Evolutionary conservation across 768 basidiomycete genomes (phyloP).

Genomic region (Amanita subjunquillea): DNA sequence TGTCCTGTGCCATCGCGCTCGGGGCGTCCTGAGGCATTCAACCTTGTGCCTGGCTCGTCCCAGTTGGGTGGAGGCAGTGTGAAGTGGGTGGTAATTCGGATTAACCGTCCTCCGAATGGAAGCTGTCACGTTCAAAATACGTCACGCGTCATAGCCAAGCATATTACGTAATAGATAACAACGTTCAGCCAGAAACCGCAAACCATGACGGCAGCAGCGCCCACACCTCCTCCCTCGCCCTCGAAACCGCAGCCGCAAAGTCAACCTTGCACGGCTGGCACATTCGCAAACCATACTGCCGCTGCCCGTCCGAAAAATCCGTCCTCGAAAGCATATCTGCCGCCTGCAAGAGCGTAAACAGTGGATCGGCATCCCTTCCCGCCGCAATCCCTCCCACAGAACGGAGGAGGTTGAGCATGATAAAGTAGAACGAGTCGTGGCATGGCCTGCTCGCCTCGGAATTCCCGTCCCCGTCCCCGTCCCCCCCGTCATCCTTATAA

Average conservation of each 20-base stretch:
- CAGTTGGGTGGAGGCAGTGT: no score
- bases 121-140: no score
- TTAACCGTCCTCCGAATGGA: neutral
- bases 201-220: slow-evolving; percentile 53
- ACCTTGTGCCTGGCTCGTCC: no score
- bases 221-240: slow-evolving; percentile 56
- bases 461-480: no score
- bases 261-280: slow-evolving; percentile 25
- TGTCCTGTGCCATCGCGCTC: no score
- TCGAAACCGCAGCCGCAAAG: slow-evolving; percentile 37
- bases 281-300: slow-evolving; percentile 29
- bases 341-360: slow-evolving; percentile 60
- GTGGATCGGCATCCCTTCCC: slow-evolving; percentile 66
- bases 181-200: slow-evolving; percentile 21
- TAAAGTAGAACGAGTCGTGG: slow-evolving; percentile 64
- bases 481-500: slow-evolving; percentile 23
- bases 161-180: no score
- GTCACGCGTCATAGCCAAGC: no score
- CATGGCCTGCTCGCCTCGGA: slow-evolving; percentile 29
- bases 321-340: slow-evolving; percentile 62
- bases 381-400: slow-evolving; percentile 61
- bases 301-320: slow-evolving; percentile 54
- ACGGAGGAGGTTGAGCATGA: slow-evolving; percentile 63
- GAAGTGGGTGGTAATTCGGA: neutral
- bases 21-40: no score